These are phyloP conservation scores for Nannizziopsis arthrosporioides DNA, from an alignment of 2,329 filamentous ascomycete genomes.

Conservation along the genomic window DNA sequence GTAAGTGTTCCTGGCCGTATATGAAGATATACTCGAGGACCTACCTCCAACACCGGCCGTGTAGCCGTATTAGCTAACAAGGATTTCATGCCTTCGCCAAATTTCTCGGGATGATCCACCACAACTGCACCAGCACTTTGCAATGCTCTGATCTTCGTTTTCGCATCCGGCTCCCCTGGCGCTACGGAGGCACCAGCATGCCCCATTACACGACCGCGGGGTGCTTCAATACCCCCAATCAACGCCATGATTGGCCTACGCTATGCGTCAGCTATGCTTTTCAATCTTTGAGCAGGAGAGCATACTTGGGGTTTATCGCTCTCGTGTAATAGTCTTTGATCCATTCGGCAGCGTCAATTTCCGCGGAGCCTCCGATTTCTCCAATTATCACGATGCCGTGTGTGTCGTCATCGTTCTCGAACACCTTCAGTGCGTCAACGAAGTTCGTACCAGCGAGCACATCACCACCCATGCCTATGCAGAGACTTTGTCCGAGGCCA, in stretches of 20 bases:
- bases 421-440: conserved; percentile 55
- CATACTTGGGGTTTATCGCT: conserved; percentile 50
- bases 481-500: conserved; percentile 66
- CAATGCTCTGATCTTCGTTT: conserved; percentile 56
- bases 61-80: conserved; percentile 40
- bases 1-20: background rate
- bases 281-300: background rate
- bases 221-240: conserved; percentile 55
- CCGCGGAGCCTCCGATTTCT: conserved; percentile 58
- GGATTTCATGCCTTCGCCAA: conserved; percentile 56
- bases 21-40: conserved; percentile 2
- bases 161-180: conserved; percentile 52
- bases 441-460: conserved; percentile 63
- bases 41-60: conserved; percentile 19
- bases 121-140: conserved; percentile 55
- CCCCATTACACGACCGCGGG: conserved; percentile 58
- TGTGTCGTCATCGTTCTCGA: conserved; percentile 55
- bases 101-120: conserved; percentile 64
- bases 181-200: conserved; percentile 64
- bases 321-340: conserved; percentile 53
- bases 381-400: conserved; percentile 61
- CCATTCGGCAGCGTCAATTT: conserved; percentile 63
- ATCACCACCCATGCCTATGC: conserved; percentile 68
- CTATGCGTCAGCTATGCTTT: conserved; percentile 15
- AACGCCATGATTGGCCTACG: conserved; percentile 59